Conservation (phyloP, 2,329 filamentous ascomycete species). For the Truncatella angustata region DNA sequence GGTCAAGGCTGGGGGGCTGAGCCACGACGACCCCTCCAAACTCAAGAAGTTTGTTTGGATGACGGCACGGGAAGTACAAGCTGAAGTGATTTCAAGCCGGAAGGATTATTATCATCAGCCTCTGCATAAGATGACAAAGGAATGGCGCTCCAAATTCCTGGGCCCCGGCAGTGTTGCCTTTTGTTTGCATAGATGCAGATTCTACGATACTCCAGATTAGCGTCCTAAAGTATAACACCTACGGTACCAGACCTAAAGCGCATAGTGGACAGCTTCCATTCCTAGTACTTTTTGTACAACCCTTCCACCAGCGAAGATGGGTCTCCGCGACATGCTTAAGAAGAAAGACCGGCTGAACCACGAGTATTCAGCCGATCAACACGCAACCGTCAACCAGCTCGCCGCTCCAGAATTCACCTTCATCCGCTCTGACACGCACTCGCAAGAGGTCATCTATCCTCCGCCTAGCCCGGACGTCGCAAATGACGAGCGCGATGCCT, state of each 20-base stretch:
- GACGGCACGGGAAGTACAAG: background rate
- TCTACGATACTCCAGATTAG: background rate
- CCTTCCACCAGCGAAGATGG: constrained; percentile 35
- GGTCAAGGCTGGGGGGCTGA: background rate
- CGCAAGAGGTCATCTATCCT: constrained; percentile 75
- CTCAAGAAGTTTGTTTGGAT: background rate
- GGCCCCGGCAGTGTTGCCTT: background rate
- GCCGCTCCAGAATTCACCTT: constrained; percentile 72
- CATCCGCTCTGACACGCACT: constrained; percentile 78
- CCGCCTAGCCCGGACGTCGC: constrained; percentile 40
- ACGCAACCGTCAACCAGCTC: constrained; percentile 35
- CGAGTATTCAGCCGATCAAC: constrained; percentile 28
- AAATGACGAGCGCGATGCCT: constrained; percentile 20
- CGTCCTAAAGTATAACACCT: too few species aligned
- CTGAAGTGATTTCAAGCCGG: background rate
- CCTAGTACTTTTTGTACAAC: background rate
- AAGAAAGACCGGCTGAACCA: constrained; percentile 49
- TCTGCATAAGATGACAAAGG: background rate
- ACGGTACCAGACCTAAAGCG: background rate
- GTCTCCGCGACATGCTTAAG: constrained; percentile 51
- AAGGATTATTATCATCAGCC: background rate
- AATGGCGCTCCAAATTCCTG: background rate
- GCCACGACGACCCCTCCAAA: background rate
- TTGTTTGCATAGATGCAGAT: constrained; percentile 1
- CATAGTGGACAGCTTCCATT: background rate